These are phyloP conservation scores for Populus davidiana DNA, from an alignment of 345 rosid genomes.

Conservation along the genomic window DNA sequence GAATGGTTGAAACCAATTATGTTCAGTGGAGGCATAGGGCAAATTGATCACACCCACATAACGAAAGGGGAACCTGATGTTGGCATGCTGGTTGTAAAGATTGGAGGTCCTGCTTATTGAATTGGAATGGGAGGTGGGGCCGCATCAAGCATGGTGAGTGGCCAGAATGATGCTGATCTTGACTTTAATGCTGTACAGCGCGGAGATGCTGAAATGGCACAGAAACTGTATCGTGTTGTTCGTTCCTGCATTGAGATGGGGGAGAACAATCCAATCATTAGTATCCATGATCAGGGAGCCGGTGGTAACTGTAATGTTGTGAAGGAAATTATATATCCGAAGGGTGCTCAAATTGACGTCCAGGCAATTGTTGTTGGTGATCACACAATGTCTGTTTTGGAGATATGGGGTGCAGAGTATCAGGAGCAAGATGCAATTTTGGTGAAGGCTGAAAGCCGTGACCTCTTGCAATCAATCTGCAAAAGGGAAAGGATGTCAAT, in stretches of 20 bases:
- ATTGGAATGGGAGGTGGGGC: slow-evolving; percentile 99
- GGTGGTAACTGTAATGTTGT: slow-evolving; percentile 98
- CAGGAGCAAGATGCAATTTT: slow-evolving; percentile 98
- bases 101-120: slow-evolving; percentile 97
- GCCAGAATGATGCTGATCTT: slow-evolving; percentile 93
- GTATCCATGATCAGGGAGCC: slow-evolving; percentile 97
- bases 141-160: slow-evolving; percentile 98
- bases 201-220: slow-evolving; percentile 98
- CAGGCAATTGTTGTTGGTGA: slow-evolving; percentile 82
- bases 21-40: slow-evolving; percentile 95
- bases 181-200: slow-evolving; percentile 98
- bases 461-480: slow-evolving; percentile 64
- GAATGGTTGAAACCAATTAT: slow-evolving; percentile 98
- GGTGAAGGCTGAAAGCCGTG: slow-evolving; percentile 76
- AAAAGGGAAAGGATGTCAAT: slow-evolving; percentile 86
- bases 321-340: slow-evolving; percentile 89
- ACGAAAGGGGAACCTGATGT: slow-evolving; percentile 79
- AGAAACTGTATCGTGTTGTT: slow-evolving; percentile 80
- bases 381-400: slow-evolving; percentile 89
- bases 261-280: slow-evolving; percentile 80
- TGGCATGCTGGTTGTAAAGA: slow-evolving; percentile 92
- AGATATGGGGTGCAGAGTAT: slow-evolving; percentile 98
- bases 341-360: slow-evolving; percentile 87
- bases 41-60: slow-evolving; percentile 83
- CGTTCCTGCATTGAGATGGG: slow-evolving; percentile 95